These are phyloP conservation scores for Quercus lobata DNA, from an alignment of 331 rosid species.

Conservation along the genomic window DNA sequence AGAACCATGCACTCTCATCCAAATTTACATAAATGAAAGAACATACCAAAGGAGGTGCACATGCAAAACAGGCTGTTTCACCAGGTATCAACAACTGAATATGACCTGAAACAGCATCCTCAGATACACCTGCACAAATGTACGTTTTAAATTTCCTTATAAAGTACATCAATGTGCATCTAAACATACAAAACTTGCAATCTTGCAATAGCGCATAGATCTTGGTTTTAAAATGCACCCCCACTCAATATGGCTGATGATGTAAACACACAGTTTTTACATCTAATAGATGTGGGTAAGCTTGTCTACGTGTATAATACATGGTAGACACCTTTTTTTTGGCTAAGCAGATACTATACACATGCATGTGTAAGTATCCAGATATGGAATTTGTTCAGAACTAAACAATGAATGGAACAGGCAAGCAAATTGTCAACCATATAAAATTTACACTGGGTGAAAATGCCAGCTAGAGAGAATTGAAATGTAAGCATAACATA, in stretches of 20 bases:
- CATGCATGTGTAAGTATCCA: too few relatives aligned
- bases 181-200: constrained; percentile 9
- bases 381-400: too few relatives aligned
- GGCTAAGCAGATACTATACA: too few relatives aligned
- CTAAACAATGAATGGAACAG: too few relatives aligned
- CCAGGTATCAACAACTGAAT: constrained; percentile 93
- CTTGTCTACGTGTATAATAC: background rate
- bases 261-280: background rate
- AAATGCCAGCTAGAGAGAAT: background rate
- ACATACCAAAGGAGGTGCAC: constrained; percentile 96
- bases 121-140: constrained; percentile 80
- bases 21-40: constrained; percentile 16
- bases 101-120: constrained; percentile 98
- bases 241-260: background rate
- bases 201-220: background rate
- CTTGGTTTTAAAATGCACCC: constrained; percentile 1
- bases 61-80: constrained; percentile 98
- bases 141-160: constrained; percentile 21
- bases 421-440: too few relatives aligned
- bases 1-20: background rate
- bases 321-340: too few relatives aligned
- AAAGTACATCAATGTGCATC: constrained; percentile 5
- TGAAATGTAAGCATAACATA: background rate
- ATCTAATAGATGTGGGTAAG: background rate
- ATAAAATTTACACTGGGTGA: too few relatives aligned